Evolutionary conservation across 2,329 filamentous ascomycete genomes (phyloP), one percentile per base, ranked within the genome.

Genomic region (Biscogniauxia sp.): DNA sequence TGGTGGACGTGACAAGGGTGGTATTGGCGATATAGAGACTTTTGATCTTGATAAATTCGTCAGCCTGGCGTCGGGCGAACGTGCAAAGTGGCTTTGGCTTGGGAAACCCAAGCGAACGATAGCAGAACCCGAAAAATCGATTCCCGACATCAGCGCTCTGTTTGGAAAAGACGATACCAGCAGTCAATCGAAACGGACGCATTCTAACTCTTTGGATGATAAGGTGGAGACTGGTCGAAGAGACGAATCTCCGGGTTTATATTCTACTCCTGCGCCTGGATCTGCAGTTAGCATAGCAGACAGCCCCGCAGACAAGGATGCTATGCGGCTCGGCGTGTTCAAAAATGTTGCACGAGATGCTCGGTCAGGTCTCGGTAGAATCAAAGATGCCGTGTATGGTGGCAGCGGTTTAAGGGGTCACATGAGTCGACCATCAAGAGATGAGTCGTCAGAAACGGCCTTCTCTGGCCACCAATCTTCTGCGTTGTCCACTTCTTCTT

Each of bases 81-180:
- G 91, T 59, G 83, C 91, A 17, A 97, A 96, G 74, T 98, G 93
- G 92, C 82, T 99, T 1, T 99, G 95, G 95, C 84, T 91, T 63
- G 95, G 94, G 17, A 98, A 97, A 74, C 85, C 91, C 45, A 87
- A 89, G 62, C 92, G 94, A 71, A 83, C 78, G 2, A 74, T 74
- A 1, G 69, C 75, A 1, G 76, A 78, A n/a, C 76, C 78, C 54
- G 80, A 82, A 4, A 78, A 77, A 54, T 76, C 79, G 2, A 72
- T 77, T 11, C 75, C 80, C 13, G 82, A 85, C 17, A 72, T 80
- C 59, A 71, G 73, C 20, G 77, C 78, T 51, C 73, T 83, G 1
- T 84, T 88, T 58, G 82, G 82, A 32, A 84, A 83, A 65, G 85
- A 87, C n/a, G 84, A 85, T 8, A 72, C 78, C 55, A 77, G 78